Percentiles rank a stretch among this genome's conserved stretches.
Evolutionary conservation across 345 rosid species (phyloP).

Genomic region (Camelina hispida): DNA sequence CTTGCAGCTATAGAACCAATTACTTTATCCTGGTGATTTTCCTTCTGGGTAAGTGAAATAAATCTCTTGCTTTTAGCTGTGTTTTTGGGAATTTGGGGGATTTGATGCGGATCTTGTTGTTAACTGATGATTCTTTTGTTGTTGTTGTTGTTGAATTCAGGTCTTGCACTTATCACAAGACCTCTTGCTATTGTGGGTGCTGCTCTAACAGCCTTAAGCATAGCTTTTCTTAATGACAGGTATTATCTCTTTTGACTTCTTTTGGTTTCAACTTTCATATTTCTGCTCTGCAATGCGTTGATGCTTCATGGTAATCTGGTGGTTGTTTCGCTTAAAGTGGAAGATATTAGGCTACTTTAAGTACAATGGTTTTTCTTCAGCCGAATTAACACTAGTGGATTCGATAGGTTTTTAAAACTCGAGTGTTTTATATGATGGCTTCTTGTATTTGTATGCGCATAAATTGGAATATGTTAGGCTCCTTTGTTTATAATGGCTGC

Average conservation of each 20-base stretch:
- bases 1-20: slow-evolving; percentile 46
- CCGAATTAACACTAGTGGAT: neutral
- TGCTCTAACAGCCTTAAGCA: slow-evolving; percentile 44
- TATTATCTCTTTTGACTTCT: slow-evolving; percentile 2
- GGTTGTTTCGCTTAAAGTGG: neutral
- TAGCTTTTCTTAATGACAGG: slow-evolving; percentile 50
- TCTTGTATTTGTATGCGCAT: neutral
- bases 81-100: slow-evolving; percentile 5
- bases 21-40: slow-evolving; percentile 44
- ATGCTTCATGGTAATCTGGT: slow-evolving; percentile 12
- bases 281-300: slow-evolving; percentile 16
- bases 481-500: neutral
- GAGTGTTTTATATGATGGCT: neutral
- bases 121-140: neutral
- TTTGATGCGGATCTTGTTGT: slow-evolving; percentile 10
- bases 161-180: slow-evolving; percentile 42
- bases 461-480: slow-evolving; percentile 4
- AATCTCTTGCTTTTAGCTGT: slow-evolving; percentile 1
- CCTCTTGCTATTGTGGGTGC: slow-evolving; percentile 44
- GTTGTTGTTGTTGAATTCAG: slow-evolving; percentile 21
- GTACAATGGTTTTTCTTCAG: neutral
- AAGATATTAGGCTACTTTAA: slow-evolving; percentile 11
- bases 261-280: slow-evolving; percentile 22
- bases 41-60: slow-evolving; percentile 38
- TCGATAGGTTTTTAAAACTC: neutral